phyloP scores from a whole-genome alignment of 2,329 filamentous ascomycete genomes.

The Zasmidium citrigriseum region DNA sequence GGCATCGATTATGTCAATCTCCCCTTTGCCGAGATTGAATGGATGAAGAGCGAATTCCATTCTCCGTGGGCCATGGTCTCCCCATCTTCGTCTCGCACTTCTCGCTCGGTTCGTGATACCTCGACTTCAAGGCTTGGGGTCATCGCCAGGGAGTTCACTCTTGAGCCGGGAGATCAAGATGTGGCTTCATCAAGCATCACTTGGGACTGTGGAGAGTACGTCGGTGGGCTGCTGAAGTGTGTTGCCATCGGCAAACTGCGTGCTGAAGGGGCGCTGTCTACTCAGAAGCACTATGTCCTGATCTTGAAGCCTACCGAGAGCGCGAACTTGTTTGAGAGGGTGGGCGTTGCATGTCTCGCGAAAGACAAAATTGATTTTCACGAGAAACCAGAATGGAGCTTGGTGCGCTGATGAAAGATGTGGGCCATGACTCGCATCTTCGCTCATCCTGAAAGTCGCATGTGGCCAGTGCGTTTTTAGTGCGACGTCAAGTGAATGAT shows the following conservation, averaged over 20 bases:
- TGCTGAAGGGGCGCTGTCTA: background rate
- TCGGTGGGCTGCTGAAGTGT: background rate
- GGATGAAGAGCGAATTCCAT: background rate
- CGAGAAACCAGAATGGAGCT: background rate
- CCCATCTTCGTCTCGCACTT: background rate
- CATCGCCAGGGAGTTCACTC: background rate
- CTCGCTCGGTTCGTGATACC: background rate
- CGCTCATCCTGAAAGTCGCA: background rate
- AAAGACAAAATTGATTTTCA: background rate
- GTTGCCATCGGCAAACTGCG: background rate
- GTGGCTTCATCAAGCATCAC: background rate
- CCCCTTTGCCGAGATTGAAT: slow-evolving; percentile 1
- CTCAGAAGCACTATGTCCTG: slow-evolving; percentile 1
- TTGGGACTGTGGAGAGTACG: background rate
- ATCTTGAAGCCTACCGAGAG: background rate
- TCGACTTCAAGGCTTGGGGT: background rate
- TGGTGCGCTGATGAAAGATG: background rate
- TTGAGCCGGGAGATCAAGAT: background rate
- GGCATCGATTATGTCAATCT: background rate
- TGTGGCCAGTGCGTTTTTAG: background rate
- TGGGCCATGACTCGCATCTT: too few relatives aligned
- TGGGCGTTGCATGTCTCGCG: background rate
- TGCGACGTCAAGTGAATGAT: background rate
- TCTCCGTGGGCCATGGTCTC: background rate
- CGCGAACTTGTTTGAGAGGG: background rate